Conservation (phyloP, 805 yeast genomes). For the Teunomyces panamensis region DNA sequence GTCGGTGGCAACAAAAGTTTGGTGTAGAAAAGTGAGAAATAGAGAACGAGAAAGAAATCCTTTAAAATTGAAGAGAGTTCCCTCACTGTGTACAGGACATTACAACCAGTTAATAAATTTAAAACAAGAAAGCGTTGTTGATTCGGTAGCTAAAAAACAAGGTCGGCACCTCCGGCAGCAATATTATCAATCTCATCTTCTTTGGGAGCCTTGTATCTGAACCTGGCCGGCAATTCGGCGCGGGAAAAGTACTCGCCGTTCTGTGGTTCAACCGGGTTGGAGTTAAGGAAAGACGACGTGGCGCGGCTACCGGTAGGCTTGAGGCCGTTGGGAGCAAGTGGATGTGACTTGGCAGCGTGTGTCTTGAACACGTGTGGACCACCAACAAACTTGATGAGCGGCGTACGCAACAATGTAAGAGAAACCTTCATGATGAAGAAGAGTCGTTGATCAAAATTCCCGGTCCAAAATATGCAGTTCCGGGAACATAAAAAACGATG, state of each 20-base stretch:
- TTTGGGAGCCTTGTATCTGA: conserved; percentile 62
- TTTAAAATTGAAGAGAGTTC: too few relatives aligned
- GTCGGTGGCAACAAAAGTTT: conserved; percentile 1
- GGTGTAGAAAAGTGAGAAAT: background rate
- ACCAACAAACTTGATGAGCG: conserved; percentile 84
- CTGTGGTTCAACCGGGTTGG: conserved; percentile 39
- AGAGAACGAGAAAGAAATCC: too few relatives aligned
- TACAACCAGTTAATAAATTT: too few relatives aligned
- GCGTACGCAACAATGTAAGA: conserved; percentile 42
- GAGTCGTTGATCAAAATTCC: background rate
- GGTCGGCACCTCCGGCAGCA: conserved; percentile 79
- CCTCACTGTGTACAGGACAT: too few relatives aligned
- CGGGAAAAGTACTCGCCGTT: conserved; percentile 51
- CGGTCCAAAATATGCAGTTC: background rate
- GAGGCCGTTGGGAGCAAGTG: conserved; percentile 43
- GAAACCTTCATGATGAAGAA: conserved; percentile 30
- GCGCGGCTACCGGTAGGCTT: conserved; percentile 27
- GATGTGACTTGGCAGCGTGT: conserved; percentile 33
- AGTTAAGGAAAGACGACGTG: conserved; percentile 15
- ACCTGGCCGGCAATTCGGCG: conserved; percentile 67
- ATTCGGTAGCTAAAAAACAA: conserved; percentile 34
- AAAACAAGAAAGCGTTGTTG: background rate
- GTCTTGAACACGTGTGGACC: conserved; percentile 55
- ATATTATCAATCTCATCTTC: conserved; percentile 74
- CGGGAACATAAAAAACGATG: too few relatives aligned